These are phyloP conservation scores for Dioscorea zingiberensis DNA, from an alignment of 106 monocot genomes.

Conservation along the genomic window DNA sequence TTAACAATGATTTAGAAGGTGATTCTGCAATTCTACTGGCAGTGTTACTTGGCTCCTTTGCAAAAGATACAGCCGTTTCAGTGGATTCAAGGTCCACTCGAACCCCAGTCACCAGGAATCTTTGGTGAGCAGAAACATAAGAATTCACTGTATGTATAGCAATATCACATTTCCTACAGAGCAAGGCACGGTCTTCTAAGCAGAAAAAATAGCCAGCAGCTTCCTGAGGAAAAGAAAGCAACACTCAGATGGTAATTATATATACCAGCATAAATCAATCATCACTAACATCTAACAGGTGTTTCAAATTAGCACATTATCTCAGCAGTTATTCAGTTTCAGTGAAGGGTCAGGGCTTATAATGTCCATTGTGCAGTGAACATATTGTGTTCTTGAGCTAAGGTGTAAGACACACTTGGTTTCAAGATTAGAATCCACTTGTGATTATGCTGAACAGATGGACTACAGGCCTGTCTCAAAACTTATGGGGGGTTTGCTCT, in stretches of 20 bases:
- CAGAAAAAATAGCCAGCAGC: constrained; percentile 84
- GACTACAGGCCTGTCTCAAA: too few relatives aligned
- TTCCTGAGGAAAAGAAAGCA: constrained; percentile 39
- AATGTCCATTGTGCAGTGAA: too few relatives aligned
- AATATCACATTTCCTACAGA: constrained; percentile 79
- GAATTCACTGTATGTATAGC: constrained; percentile 68
- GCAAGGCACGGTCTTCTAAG: constrained; percentile 79
- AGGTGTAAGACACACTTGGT: too few relatives aligned
- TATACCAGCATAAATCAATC: too few relatives aligned
- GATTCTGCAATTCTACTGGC: constrained; percentile 6
- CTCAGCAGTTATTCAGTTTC: too few relatives aligned
- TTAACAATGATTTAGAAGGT: constrained; percentile 8
- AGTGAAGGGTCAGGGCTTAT: too few relatives aligned
- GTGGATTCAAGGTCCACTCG: constrained; percentile 60
- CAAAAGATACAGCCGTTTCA: constrained; percentile 23
- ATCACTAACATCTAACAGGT: too few relatives aligned
- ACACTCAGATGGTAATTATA: not conserved
- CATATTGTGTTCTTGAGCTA: too few relatives aligned
- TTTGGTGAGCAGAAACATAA: constrained; percentile 61
- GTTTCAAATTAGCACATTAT: too few relatives aligned
- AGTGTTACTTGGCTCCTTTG: constrained; percentile 16
- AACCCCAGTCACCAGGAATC: constrained; percentile 81
- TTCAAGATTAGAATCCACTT: too few relatives aligned
- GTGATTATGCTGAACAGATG: too few relatives aligned
- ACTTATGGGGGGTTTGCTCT: too few relatives aligned